Evolutionary conservation across 75 land plant species (phyloP).

Genomic region (Gnetum montanum): DNA sequence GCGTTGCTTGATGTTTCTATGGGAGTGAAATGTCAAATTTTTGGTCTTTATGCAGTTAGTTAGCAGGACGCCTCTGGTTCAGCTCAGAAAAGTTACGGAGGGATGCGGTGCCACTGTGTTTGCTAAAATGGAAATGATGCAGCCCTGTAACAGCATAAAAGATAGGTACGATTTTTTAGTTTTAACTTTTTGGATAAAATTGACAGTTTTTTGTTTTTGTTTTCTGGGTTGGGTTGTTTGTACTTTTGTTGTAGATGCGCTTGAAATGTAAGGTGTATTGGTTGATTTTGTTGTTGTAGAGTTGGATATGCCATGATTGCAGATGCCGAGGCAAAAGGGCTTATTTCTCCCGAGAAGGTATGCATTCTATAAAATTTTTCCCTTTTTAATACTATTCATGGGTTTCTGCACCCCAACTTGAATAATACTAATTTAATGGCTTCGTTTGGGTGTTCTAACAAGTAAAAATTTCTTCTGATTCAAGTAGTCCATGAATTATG

Average conservation of each 20-base stretch:
- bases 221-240: not conserved
- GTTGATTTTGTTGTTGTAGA: not conserved
- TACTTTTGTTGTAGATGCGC: not conserved
- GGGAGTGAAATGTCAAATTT: not conserved
- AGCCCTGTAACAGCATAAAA: constrained; percentile 80
- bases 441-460: not conserved
- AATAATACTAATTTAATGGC: not conserved
- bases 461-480: not conserved
- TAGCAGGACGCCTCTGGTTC: constrained; percentile 66
- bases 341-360: constrained; percentile 28
- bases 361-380: no score
- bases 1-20: not conserved
- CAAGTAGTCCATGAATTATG: no score
- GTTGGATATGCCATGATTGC: constrained; percentile 28
- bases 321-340: constrained; percentile 33
- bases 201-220: not conserved
- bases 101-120: constrained; percentile 70
- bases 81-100: constrained; percentile 65
- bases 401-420: no score
- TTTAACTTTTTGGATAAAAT: not conserved
- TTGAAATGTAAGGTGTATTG: not conserved
- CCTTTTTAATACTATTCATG: no score
- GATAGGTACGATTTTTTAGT: constrained; percentile 45
- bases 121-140: constrained; percentile 80
- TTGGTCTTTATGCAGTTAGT: constrained; percentile 62